Percentiles rank a stretch among this genome's conserved stretches.
Evolutionary conservation across 2,329 filamentous ascomycete species (phyloP).

Genomic region (Diaporthe vexans): DNA sequence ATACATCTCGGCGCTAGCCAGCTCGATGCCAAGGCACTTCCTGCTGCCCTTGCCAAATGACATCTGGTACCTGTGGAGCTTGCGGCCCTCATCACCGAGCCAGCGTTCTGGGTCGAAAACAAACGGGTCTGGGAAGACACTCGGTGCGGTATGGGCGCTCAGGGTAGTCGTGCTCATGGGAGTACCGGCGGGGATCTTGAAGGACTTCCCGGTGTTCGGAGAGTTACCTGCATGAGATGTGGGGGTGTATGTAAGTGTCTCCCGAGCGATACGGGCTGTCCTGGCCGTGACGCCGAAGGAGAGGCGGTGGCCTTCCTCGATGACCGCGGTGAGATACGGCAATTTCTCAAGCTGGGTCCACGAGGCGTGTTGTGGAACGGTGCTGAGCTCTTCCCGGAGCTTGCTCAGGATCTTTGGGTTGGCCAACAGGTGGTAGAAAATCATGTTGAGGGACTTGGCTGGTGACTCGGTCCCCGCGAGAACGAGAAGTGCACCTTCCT

Average conservation of each 20-base stretch:
- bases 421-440: constrained; percentile 34
- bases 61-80: constrained; percentile 43
- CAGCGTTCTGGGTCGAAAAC: constrained; percentile 38
- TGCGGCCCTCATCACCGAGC: constrained; percentile 21
- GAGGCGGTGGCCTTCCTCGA: constrained; percentile 45
- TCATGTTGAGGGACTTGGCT: constrained; percentile 33
- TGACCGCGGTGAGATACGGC: constrained; percentile 45
- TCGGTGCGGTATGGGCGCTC: constrained; percentile 46
- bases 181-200: constrained; percentile 47
- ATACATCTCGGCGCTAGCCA: constrained; percentile 46
- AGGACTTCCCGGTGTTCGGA: constrained; percentile 18
- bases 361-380: constrained; percentile 23
- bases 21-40: constrained; percentile 47
- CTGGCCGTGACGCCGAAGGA: constrained; percentile 43
- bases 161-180: constrained; percentile 48
- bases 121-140: constrained; percentile 44
- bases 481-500: constrained; percentile 30
- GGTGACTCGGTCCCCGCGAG: constrained; percentile 31
- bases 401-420: constrained; percentile 26
- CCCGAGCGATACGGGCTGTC: constrained; percentile 40
- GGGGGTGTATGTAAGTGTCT: constrained; percentile 33
- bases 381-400: constrained; percentile 24
- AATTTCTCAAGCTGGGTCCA: constrained; percentile 42
- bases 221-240: constrained; percentile 10
- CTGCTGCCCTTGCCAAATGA: constrained; percentile 45